phyloP scores from a whole-genome alignment of 2,329 filamentous ascomycete species.

The Fusarium tuaranense region DNA sequence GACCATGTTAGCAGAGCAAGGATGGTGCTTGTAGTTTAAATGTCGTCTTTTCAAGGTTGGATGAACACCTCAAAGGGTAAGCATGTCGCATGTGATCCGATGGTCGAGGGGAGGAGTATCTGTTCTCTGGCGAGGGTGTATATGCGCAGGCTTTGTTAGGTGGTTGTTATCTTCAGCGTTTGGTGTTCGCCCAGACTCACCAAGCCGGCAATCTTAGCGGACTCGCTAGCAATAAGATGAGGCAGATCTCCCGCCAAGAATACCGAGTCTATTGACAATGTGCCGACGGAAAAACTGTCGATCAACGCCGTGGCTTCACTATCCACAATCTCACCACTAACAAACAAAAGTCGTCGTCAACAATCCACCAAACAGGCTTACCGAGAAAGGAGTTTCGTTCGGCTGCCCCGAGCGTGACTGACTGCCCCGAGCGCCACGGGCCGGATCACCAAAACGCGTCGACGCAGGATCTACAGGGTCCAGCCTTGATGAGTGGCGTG shows the following conservation, averaged over 20 bases:
- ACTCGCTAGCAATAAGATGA: neutral
- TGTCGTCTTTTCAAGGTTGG: neutral
- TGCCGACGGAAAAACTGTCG: neutral
- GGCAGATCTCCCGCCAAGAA: neutral
- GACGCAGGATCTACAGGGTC: neutral
- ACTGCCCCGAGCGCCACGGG: neutral
- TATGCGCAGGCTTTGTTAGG: neutral
- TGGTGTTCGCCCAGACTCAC: neutral
- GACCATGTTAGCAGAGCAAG: neutral
- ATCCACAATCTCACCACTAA: neutral
- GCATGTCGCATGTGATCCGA: neutral
- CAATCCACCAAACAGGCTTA: neutral
- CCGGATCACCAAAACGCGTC: neutral
- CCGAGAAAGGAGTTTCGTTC: neutral
- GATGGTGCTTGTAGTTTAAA: neutral
- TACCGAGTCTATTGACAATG: neutral
- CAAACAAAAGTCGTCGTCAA: neutral
- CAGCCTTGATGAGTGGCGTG: neutral
- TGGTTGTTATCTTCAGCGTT: neutral
- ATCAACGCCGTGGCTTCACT: neutral
- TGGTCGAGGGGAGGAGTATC: neutral
- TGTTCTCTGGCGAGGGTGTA: neutral
- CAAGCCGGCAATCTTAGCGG: neutral
- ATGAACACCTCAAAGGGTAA: neutral
- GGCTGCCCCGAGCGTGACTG: neutral